Conservation (phyloP, 2,329 filamentous ascomycete species). For the Trichocomaceae sp. region DNA sequence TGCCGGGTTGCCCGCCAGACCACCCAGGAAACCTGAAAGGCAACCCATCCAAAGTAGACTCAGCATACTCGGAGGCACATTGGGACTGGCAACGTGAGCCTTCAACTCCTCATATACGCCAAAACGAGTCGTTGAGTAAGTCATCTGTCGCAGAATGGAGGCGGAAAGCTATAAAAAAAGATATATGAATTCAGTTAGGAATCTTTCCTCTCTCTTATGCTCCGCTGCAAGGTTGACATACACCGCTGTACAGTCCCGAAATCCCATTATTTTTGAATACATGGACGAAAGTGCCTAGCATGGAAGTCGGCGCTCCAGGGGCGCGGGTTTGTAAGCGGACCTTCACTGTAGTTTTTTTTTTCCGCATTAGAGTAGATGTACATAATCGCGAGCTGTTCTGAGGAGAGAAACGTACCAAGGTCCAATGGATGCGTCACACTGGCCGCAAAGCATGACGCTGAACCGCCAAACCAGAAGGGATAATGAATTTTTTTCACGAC, state of each 20-base stretch:
- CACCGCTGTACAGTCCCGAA: constrained; percentile 78
- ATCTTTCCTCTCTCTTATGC: not conserved
- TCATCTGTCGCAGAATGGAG: constrained; percentile 85
- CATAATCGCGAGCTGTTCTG: not conserved
- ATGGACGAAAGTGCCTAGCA: constrained; percentile 79
- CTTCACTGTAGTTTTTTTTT: constrained; percentile 48
- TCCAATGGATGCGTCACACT: constrained; percentile 90
- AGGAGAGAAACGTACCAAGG: constrained; percentile 53
- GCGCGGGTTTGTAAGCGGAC: constrained; percentile 82
- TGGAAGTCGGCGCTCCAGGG: constrained; percentile 67
- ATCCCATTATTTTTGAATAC: constrained; percentile 69
- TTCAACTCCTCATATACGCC: constrained; percentile 95
- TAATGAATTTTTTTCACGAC: constrained; percentile 47
- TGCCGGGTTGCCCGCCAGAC: constrained; percentile 84
- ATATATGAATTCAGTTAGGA: not conserved
- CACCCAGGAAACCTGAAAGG: constrained; percentile 78
- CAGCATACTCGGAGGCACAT: constrained; percentile 58
- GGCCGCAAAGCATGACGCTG: constrained; percentile 84
- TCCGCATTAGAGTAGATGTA: constrained; percentile 18
- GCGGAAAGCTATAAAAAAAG: constrained; percentile 61
- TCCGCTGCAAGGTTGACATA: constrained; percentile 33
- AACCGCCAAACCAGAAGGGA: constrained; percentile 95
- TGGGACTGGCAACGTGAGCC: constrained; percentile 52
- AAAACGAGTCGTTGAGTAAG: constrained; percentile 94
- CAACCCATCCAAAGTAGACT: constrained; percentile 78